Conservation (phyloP, 2,329 filamentous ascomycete species). For the Botrytis paeoniae region DNA sequence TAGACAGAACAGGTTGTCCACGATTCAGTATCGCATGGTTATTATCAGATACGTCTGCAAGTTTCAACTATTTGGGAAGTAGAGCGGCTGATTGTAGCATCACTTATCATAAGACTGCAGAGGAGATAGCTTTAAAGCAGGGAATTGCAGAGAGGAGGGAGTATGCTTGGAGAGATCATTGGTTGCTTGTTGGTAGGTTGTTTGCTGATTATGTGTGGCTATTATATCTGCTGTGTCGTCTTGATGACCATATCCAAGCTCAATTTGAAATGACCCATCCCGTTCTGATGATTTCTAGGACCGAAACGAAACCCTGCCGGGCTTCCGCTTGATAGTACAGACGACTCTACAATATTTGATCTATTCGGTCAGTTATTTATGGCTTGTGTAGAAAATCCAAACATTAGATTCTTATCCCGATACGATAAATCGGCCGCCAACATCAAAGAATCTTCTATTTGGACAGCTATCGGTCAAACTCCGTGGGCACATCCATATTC, state of each 20-base stretch:
- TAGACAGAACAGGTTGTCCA: conserved; percentile 31
- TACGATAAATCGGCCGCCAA: conserved; percentile 51
- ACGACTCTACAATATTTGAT: conserved; percentile 31
- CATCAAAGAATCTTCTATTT: conserved; percentile 47
- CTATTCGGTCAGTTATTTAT: conserved; percentile 41
- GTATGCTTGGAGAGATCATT: conserved; percentile 48
- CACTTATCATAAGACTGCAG: conserved; percentile 45
- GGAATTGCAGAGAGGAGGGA: conserved; percentile 41
- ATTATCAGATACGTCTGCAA: conserved; percentile 46
- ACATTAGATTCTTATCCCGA: conserved; percentile 44
- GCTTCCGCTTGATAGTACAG: conserved; percentile 31
- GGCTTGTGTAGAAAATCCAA: conserved; percentile 35
- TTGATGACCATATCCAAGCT: background rate
- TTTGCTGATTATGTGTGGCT: background rate
- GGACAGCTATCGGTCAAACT: conserved; percentile 47
- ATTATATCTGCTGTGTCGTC: background rate
- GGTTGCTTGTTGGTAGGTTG: conserved; percentile 43
- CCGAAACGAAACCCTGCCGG: conserved; percentile 40
- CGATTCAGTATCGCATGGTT: conserved; percentile 47
- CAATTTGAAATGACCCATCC: background rate
- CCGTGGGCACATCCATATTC: conserved; percentile 46
- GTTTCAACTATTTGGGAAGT: conserved; percentile 44
- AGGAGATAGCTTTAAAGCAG: conserved; percentile 44
- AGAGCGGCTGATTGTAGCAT: conserved; percentile 45
- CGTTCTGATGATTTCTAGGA: conserved; percentile 8